Evolutionary conservation across 108 stramenopile genomes (phyloP), one percentile per base, ranked within the genome.

Genomic region (Nannochloropsis salina): DNA sequence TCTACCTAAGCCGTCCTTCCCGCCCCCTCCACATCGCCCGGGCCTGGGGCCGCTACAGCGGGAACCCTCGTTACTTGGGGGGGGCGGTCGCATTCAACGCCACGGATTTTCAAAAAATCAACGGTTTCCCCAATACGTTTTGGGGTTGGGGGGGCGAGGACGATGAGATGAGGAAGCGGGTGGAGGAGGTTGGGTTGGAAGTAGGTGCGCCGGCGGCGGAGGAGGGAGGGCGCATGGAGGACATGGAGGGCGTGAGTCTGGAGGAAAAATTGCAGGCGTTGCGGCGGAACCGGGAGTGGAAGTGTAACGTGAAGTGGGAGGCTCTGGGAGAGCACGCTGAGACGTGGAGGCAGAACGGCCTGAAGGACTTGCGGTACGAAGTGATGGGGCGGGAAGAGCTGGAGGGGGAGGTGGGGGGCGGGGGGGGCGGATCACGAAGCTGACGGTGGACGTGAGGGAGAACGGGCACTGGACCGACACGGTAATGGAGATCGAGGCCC

Each of bases 101-200:
- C 45, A 80, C 84, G 31, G 94, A 96, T 86, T 97, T 95, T 87
- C 95, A 94, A 79, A 88, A 89, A 6, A 97, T 98, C 87, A 98
- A 99, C 91, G 98, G 93, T 96, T 98, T 95, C 88, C 99, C 99
- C 44, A 97, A 97, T 81, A 96, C 92, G 31, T 98, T 96, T 89
- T 98, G 99, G 99, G 99, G 99, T 41, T 99, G 99, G 99, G 99
- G 99, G 42, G 99, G 99, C 0, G 99, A 99, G 90, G 99, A 99
- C 88, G 99, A 99, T 86, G 99, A 99, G 88, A 93, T 99, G 94
- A 94, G 94, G 83, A 93, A 92, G 42, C 83, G 93, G 43, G 80
- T 91, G 43, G 81, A 81, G 10, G 90, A 86, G 86, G 86, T 84
- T 9, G 11, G n/a, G 20, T 42, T 83, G 21, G 42, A 86, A 41